phyloP scores from a whole-genome alignment of 2,329 filamentous ascomycete species.

The Claviceps arundinis region DNA sequence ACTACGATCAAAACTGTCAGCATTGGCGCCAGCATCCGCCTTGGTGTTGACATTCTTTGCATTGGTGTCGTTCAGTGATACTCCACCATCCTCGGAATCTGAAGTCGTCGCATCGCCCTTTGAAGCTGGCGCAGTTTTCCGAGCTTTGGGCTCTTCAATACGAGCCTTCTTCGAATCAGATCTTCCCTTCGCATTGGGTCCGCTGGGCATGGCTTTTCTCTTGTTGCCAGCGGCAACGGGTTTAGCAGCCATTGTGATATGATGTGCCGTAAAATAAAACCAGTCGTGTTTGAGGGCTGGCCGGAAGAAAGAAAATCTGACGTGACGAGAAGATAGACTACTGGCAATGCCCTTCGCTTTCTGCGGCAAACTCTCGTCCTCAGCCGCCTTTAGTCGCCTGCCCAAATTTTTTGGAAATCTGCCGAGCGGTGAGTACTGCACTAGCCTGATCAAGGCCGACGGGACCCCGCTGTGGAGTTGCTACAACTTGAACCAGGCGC shows the following conservation, averaged over 20 bases:
- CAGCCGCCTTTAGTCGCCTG: background rate
- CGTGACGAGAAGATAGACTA: background rate
- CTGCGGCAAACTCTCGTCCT: background rate
- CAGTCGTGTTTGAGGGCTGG: background rate
- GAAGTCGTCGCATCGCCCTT: conserved; percentile 29
- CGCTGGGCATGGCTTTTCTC: conserved; percentile 37
- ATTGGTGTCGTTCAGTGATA: conserved; percentile 25
- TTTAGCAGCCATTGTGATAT: conserved; percentile 33
- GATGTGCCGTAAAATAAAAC: background rate
- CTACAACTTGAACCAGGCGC: background rate
- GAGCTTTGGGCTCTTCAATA: conserved; percentile 21
- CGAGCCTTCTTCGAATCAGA: conserved; percentile 38
- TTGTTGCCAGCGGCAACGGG: conserved; percentile 35
- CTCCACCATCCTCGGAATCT: conserved; percentile 37
- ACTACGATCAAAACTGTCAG: conserved; percentile 30
- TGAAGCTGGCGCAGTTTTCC: conserved; percentile 16
- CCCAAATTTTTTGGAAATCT: conserved; percentile 15
- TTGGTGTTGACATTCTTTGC: conserved; percentile 19
- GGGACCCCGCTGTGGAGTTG: conserved; percentile 8
- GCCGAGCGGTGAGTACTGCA: conserved; percentile 21
- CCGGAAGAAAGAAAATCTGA: background rate
- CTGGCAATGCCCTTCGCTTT: background rate
- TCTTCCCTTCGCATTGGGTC: conserved; percentile 24
- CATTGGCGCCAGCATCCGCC: conserved; percentile 17
- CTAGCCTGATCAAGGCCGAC: conserved; percentile 10